Base-by-base conservation (phyloP, 2,329 filamentous ascomycete genomes). In the Paracoccidioides brasiliensis region DNA sequence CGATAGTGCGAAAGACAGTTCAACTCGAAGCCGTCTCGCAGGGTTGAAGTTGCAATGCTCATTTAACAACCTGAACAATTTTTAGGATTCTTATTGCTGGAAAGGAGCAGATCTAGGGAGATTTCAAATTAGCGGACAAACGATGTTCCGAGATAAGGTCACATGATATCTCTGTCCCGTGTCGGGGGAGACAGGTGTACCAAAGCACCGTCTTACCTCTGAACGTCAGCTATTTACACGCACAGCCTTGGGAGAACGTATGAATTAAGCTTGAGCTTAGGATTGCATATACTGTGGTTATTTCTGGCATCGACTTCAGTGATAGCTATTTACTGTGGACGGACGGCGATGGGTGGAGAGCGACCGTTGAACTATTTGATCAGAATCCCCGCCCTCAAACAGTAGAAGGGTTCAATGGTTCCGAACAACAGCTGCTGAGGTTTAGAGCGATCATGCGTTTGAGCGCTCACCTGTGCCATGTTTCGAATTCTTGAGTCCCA, bases 401-500 rank as follows among this genome's bases (percentile, higher is more conserved):
- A 38, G 38, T n/a, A 38, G 54, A 45, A 30, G 22, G 1, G 45
- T 63, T 66, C 64, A 60, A 71, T 70, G 68, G 59, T 57, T 64
- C 55, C 56, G 52, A 60, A 61, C 63, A 63, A 41, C 40, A 61
- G 60, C 57, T 58, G 58, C 57, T 60, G 55, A 59, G 63, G 65
- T 64, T 61, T 60, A 62, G 63, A 64, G 61, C 72, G 69, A 71
- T 66, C 69, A 72, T 73, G 71, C 71, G 61, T 69, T 64, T 65
- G 53, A 44, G 56, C 59, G 65, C 54, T 56, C 56, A 64, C 58
- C 59, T 59, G 52, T 65, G 70, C 67, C 59, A 77, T 77, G 75
- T 76, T 77, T 63, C 74, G 76, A 69, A 81, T 82, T 65, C 78
- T 83, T 64, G 79, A 82, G 69, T 79, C 79, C 64, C 80, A 85